Percentiles rank a stretch among this genome's conserved stretches.
phyloP scores from a whole-genome alignment of 257 asterid genomes.

The Linaria vulgaris region DNA sequence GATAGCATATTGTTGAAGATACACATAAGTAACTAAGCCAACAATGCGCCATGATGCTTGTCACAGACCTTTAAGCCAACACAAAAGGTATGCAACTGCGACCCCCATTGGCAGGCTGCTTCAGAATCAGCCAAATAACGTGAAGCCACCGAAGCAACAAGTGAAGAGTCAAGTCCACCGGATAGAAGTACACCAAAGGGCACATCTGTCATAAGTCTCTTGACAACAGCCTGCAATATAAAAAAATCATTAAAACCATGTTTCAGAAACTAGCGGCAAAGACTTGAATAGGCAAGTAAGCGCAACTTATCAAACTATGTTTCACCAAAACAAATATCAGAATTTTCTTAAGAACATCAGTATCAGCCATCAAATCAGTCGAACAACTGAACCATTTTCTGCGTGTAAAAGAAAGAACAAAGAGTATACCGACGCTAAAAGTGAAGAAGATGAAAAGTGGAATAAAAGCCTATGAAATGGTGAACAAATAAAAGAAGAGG shows the following conservation, averaged over 20 bases:
- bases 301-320: too few relatives aligned
- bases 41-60: conserved; percentile 12
- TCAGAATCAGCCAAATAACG: conserved; percentile 75
- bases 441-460: neutral
- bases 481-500: too few relatives aligned
- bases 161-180: conserved; percentile 98
- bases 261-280: neutral
- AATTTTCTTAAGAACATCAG: neutral
- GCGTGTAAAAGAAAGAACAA: neutral
- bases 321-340: conserved; percentile 12
- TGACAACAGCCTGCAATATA: conserved; percentile 75
- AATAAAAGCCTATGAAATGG: neutral
- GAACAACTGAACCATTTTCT: neutral
- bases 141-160: conserved; percentile 96
- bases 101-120: conserved; percentile 85
- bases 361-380: too few relatives aligned
- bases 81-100: conserved; percentile 82
- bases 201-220: conserved; percentile 98
- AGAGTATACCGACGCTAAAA: too few relatives aligned
- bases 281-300: neutral
- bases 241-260: conserved; percentile 15
- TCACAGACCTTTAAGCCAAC: conserved; percentile 76
- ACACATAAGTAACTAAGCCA: conserved; percentile 16
- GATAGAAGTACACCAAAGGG: conserved; percentile 99
- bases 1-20: conserved; percentile 8